Base-by-base conservation (phyloP, 179 eudicot genomes). In the Drosera spatulata region DNA sequence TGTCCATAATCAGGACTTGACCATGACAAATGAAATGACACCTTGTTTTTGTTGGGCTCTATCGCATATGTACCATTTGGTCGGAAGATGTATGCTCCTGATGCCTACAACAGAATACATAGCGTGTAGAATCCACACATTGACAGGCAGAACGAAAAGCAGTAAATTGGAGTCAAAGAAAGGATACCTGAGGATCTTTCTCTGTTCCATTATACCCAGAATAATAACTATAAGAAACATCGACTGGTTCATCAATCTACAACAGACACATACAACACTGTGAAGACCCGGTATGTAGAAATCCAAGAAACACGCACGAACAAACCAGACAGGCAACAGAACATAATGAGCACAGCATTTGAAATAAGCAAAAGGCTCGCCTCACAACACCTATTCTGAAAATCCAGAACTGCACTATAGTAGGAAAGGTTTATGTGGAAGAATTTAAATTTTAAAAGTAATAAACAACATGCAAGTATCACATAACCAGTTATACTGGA, bases 21-120 rank as follows among this genome's bases (percentile, higher is more conserved):
- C 12, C 43, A 39, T 58, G 22, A n/a, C 50, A 59, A 48, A 53
- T 15, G 47, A 45, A 64, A 45, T 53, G 44, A 63, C 73, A 93
- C 99, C 97, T 22, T 22, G 33, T 81, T 61, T 64, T 40, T 75
- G 53, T 83, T 59, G 45, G 85, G 62, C 53, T 71, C 58, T 40
- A 86, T 69, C 60, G 65, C 69, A 60, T 63, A 63, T 33, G 88
- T 72, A 59, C 88, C 83, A 76, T 94, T 90, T 72, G 99, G 96
- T 61, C 99, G 95, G 71, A 94, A 94, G 53, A 90, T 55, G 51
- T 94, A 94, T 42, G 99, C 99, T 66, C 99, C 99, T 39, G 95
- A 85, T 54, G 97, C 95, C 99, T 94, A 73, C 55, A 79, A 63
- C 14, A 59, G 40, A 68, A 48, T 49, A 63, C 5, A 12, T 54